These are phyloP conservation scores for Diacronema lutheri DNA, from an alignment of 78 protist genomes.

Conservation along the genomic window DNA sequence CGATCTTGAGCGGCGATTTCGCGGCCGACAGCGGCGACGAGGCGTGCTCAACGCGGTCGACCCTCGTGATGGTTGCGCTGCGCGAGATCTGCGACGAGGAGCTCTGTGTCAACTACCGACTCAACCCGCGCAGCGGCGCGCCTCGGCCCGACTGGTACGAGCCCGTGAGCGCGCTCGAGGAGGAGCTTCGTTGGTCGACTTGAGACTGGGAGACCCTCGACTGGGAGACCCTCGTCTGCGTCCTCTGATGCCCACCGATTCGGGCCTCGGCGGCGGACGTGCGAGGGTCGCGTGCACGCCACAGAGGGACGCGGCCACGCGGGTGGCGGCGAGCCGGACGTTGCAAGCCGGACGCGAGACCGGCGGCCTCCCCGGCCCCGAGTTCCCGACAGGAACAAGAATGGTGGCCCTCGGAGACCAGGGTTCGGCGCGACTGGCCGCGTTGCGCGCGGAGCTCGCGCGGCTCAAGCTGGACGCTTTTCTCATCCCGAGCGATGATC, in stretches of 20 bases:
- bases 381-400: too few species aligned
- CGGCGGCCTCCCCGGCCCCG: too few species aligned
- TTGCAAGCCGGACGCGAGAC: too few species aligned
- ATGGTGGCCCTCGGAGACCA: too few species aligned
- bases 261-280: too few species aligned
- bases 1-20: background rate
- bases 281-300: too few species aligned
- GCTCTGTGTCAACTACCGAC: background rate
- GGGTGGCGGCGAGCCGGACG: too few species aligned
- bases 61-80: background rate
- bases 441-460: background rate
- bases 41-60: background rate
- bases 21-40: background rate
- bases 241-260: too few species aligned
- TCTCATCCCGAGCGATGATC: slow-evolving; percentile 16
- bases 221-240: too few species aligned
- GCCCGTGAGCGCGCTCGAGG: background rate
- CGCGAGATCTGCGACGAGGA: background rate
- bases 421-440: background rate
- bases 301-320: too few species aligned
- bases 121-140: background rate
- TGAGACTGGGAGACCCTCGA: too few species aligned
- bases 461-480: background rate
- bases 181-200: too few species aligned
- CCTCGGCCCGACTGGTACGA: background rate